Base-by-base conservation (phyloP, 352 stramenopile species). In the Phytophthora cactorum region DNA sequence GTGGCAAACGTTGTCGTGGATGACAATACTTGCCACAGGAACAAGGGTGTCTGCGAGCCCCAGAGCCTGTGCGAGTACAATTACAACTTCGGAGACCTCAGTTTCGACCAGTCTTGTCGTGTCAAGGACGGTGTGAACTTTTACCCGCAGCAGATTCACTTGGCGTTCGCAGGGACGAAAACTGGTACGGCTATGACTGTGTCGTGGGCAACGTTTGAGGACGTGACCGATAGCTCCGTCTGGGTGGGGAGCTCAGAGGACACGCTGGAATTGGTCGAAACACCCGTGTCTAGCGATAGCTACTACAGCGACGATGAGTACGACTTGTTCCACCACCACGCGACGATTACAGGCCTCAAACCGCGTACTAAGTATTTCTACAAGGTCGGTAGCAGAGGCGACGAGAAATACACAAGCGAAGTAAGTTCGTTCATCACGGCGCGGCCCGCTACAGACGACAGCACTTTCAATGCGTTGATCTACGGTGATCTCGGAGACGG, bases 191-290 rank as follows among this genome's bases (percentile, higher is more conserved):
- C 49, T 7, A 90, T 90, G 82, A 79, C 74, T 1, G 51, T 89
- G 28, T 91, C 82, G 14, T 91, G 82, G 82, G 75, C 79, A 5
- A 89, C 81, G 1, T 87, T 78, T 46, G 68, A 77, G 15, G 28
- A 71, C 0, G 72, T 88, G 34, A 45, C 44, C 0, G 78, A 89
- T 63, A 78, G 60, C 25, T 57, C 58, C 2, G 68, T 89, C 8
- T 91, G 83, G 83, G 50, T 89, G 25, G 78, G 78, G 28, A 46
- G 52, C 0, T 74, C 78, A 0, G 50, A 66, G 5, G 47, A 75
- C 11, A 71, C 39, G 12, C 53, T 88, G 12, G 49, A 51, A 10
- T 32, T 63, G 8, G 47, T 68, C 0, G 57, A 71, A 15, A 65
- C 63, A 12, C 32, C 38, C 4, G 72, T 86, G 5, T 61, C 57